Evolutionary conservation across 257 asterid genomes (phyloP).

Genomic region (Jacaranda mimosifolia): DNA sequence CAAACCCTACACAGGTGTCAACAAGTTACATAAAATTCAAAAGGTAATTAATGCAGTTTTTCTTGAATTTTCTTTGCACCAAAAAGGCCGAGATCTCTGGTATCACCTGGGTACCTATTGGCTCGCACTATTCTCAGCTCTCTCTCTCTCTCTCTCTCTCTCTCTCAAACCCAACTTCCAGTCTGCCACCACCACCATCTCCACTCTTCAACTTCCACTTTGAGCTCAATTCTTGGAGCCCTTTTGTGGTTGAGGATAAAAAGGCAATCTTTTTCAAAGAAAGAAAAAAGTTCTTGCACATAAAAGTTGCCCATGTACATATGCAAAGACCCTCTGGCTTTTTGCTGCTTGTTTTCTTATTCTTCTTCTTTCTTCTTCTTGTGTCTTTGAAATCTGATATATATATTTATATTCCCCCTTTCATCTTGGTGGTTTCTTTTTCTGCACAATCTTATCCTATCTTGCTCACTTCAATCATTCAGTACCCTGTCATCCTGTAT

Average conservation of each 20-base stretch:
- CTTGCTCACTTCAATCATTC: constrained; percentile 29
- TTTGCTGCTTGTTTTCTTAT: constrained; percentile 22
- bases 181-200: constrained; percentile 32
- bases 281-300: constrained; percentile 23
- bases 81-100: constrained; percentile 38
- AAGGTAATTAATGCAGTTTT: constrained; percentile 29
- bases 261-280: constrained; percentile 16
- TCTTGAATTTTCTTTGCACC: constrained; percentile 30
- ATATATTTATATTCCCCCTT: constrained; percentile 27
- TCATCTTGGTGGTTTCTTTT: constrained; percentile 11
- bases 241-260: constrained; percentile 30
- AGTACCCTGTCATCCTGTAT: too few relatives aligned
- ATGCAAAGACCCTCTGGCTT: constrained; percentile 15
- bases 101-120: constrained; percentile 40
- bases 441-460: constrained; percentile 20
- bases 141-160: constrained; percentile 31
- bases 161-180: constrained; percentile 14
- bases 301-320: constrained; percentile 25
- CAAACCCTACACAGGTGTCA: background rate
- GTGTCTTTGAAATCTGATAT: constrained; percentile 6
- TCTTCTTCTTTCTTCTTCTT: background rate
- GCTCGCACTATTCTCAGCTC: constrained; percentile 32
- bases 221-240: constrained; percentile 41
- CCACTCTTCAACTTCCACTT: constrained; percentile 34
- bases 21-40: constrained; percentile 7